Base-by-base conservation (phyloP, 768 basidiomycete genomes). In the Sarcomyxa edulis region DNA sequence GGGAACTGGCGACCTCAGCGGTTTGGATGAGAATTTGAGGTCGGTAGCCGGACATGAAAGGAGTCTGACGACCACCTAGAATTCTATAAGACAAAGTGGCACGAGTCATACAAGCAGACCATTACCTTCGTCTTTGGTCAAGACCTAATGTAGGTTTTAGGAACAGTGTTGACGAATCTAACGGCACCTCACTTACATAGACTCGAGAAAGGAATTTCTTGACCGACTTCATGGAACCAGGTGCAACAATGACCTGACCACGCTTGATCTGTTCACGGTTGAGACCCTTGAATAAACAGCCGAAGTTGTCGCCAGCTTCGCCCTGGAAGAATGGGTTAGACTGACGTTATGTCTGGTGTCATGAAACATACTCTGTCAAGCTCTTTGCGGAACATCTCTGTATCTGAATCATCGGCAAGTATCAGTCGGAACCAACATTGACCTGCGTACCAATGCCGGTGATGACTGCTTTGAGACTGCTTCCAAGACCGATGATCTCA, bases 371-470 rank as follows among this genome's bases (percentile, higher is more conserved):
- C 87, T 40, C 93, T 81, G 25, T 99, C 96, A 39, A 99, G 79
- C 67, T 99, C 96, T 72, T 96, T 97, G 75, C 96, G 95, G 82
- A 98, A 98, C 91, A 96, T 97, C 66, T 97, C 95, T 93, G 49
- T 12, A n/a, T n/a, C 23, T 36, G 31, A 15, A 40, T 12, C 27
- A 35, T 35, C 11, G 50, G 19, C 14, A 35, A 15, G 36, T 15
- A 5, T 18, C 27, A 40, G 16, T 34, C 11, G 16, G 7, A 1
- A n/a, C n/a, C n/a, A n/a, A n/a, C n/a, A n/a, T n/a, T n/a, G 28
- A 16, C 0, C 22, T 32, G n/a, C 78, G 37, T 49, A 84, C 84
- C 90, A 57, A 94, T 89, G 53, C 96, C 96, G 53, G 93, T 99
- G 39, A 99, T 70, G 8, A 84, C 95, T 10, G 95, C 94, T 76